Base-by-base conservation (phyloP, 176 grass and related monocot genomes). In the Metroxylon sagu region DNA sequence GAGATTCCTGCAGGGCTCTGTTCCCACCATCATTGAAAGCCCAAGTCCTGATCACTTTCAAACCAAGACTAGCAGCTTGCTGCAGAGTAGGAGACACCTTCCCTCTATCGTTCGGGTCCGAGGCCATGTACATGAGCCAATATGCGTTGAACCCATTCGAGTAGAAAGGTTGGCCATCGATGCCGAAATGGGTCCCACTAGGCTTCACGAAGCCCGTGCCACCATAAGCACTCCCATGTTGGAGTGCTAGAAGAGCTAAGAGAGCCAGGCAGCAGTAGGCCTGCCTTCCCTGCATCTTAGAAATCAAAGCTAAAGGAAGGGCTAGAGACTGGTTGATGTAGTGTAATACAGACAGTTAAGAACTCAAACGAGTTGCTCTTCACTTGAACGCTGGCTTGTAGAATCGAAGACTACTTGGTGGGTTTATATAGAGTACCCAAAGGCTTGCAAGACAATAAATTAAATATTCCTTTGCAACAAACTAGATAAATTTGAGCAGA, bases 111-210 rank as follows among this genome's bases (percentile, higher is more conserved):
- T 8, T 64, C 1, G 80, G 57, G 61, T 80, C 65, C 1, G 80
- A 79, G 2, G 72, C 91, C 71, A 90, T 83, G 77, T 72, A 82
- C 91, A 90, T 90, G 27, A 96, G 79, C 91, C 83, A 90, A 67
- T 87, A 85, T 57, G 79, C 81, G 65, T 89, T 86, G 85, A 95
- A 86, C 10, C 85, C 90, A 51, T 83, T 70, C 26, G 76, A 80
- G 62, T 80, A 89, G 58, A 89, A 80, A 4, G 58, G 73, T 17
- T 53, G 66, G 1, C 79, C 76, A 5, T 65, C 73, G 17, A 86
- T 28, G 50, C 56, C 75, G 66, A 95, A 86, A 4, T 63, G 73
- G 19, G 67, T 50, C 39, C 90, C 85, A 43, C 14, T 89, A 15
- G 67, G 61, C 60, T 26, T 85, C 1, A 73, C 71, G 8, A 95